Percentiles rank a stretch among this genome's conserved stretches.
phyloP scores from a whole-genome alignment of 2,329 filamentous ascomycete species.

The Hypocrella siamensis region DNA sequence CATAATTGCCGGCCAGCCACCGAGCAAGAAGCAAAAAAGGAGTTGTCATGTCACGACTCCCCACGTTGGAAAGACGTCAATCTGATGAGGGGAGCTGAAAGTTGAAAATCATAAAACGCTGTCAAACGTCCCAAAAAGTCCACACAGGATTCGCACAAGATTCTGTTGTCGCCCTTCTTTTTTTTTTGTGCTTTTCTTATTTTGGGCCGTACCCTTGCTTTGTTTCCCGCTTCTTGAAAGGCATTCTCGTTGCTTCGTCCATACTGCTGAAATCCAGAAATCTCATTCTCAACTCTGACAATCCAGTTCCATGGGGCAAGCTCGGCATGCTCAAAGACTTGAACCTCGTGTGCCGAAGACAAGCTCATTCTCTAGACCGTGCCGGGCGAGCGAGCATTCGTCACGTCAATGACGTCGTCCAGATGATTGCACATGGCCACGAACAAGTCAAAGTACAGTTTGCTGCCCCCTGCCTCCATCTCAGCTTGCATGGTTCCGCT shows the following conservation, averaged over 20 bases:
- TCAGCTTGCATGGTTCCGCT: conserved; percentile 98
- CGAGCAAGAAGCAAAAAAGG: conserved; percentile 31
- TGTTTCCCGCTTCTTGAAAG: too few relatives aligned
- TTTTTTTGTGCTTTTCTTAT: too few relatives aligned
- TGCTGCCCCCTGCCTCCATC: conserved; percentile 82
- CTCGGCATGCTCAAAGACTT: conserved; percentile 7
- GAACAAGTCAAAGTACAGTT: conserved; percentile 96
- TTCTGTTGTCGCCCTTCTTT: conserved; percentile 9
- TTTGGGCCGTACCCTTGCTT: too few relatives aligned
- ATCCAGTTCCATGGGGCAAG: too few relatives aligned
- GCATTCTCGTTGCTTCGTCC: too few relatives aligned
- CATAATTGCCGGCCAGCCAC: conserved; percentile 29
- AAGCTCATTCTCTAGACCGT: conserved; percentile 27
- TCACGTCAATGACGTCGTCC: conserved; percentile 84
- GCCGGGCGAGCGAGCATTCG: conserved; percentile 46
- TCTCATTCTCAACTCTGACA: too few relatives aligned
- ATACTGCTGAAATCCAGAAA: too few relatives aligned
- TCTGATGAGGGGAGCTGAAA: conserved; percentile 27
- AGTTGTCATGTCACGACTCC: conserved; percentile 21
- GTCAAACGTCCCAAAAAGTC: conserved; percentile 7
- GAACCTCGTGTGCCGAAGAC: neutral
- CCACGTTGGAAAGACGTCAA: conserved; percentile 27
- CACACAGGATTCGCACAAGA: too few relatives aligned
- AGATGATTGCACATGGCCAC: conserved; percentile 97
- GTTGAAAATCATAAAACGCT: conserved; percentile 19